Conservation (phyloP, 108 stramenopile species). For the Epithemia pelagica region DNA sequence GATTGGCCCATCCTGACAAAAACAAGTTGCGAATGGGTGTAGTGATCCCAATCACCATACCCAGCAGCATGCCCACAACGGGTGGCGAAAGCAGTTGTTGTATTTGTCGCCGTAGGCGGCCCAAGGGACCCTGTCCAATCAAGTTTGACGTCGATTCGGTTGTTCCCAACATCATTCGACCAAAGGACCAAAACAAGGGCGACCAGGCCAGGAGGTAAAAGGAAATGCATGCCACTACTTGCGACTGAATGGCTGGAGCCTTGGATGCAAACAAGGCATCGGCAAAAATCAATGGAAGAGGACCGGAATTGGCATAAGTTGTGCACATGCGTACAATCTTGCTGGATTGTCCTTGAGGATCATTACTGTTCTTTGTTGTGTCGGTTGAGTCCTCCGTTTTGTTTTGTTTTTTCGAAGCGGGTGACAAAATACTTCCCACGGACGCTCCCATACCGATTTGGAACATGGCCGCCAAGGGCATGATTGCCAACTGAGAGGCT, state of each 20-base stretch:
- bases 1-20: not conserved
- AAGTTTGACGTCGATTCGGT: not conserved
- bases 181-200: constrained; percentile 37
- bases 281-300: constrained; percentile 10
- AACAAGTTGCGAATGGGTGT: constrained; percentile 3
- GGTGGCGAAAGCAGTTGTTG: constrained; percentile 13
- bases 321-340: constrained; percentile 10
- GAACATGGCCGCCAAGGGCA: constrained; percentile 11
- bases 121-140: not conserved
- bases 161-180: constrained; percentile 16
- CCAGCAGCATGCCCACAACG: constrained; percentile 9
- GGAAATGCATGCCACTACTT: constrained; percentile 14
- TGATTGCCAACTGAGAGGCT: not conserved
- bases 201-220: constrained; percentile 36
- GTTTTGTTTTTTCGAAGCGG: not conserved
- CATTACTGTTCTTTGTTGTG: not conserved
- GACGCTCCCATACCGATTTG: constrained; percentile 12
- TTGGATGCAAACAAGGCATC: constrained; percentile 2
- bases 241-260: not conserved
- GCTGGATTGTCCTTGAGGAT: not conserved
- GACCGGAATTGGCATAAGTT: constrained; percentile 18
- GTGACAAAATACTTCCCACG: not conserved
- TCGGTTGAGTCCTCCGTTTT: not conserved
- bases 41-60: constrained; percentile 9
- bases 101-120: not conserved